A percentile compares a stretch with the other conserved stretches of the same genome.
Conservation (phyloP, 1,139 yeast genomes). For the Taphrina communis region DNA sequence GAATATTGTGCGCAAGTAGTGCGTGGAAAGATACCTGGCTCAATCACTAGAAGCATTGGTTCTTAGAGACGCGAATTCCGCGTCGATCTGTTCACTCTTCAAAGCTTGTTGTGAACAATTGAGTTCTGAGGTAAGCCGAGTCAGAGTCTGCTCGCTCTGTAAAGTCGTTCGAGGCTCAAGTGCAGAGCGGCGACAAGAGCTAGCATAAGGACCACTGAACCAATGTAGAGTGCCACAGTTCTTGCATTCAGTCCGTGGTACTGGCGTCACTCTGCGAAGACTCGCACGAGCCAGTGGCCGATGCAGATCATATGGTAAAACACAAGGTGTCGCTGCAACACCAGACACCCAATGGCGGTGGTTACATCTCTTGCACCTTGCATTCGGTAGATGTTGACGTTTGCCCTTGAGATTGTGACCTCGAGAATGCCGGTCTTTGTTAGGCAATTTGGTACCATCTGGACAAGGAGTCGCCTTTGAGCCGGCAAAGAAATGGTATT, state of each 20-base stretch:
- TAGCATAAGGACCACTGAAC: constrained; percentile 14
- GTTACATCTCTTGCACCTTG: constrained; percentile 7
- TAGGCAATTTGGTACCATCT: constrained; percentile 7
- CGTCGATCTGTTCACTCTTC: background rate
- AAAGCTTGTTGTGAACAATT: background rate
- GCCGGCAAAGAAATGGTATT: constrained; percentile 22
- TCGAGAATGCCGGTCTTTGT: background rate
- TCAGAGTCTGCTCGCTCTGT: background rate
- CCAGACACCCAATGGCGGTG: constrained; percentile 21
- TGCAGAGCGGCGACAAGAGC: constrained; percentile 10
- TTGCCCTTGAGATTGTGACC: background rate
- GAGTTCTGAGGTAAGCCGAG: background rate
- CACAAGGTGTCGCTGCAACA: constrained; percentile 5
- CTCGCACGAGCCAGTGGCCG: background rate
- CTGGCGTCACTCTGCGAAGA: background rate
- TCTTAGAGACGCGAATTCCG: too few species aligned
- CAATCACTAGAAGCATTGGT: too few species aligned
- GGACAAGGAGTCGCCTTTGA: constrained; percentile 22
- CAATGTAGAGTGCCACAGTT: constrained; percentile 5
- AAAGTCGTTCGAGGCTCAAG: background rate
- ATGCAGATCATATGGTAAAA: background rate
- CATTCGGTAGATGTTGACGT: constrained; percentile 10
- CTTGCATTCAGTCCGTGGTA: constrained; percentile 4
- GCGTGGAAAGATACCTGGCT: too few species aligned
- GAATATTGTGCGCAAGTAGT: too few species aligned